These are phyloP conservation scores for Pelargonium australe DNA, from an alignment of 441 rosid species.

Conservation along the genomic window DNA sequence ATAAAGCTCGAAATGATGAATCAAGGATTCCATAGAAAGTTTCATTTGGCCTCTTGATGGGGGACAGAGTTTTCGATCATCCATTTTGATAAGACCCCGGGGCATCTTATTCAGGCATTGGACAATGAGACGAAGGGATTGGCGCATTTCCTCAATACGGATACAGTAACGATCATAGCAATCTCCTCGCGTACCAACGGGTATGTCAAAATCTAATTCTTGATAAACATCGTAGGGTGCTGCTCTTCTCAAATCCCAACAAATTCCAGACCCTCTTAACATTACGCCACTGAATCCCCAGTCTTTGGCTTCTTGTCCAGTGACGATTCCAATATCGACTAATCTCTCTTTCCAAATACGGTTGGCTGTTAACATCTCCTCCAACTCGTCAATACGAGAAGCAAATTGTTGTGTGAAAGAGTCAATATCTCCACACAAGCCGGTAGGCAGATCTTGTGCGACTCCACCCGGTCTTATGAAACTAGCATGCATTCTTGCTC, in stretches of 20 bases:
- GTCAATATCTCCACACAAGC: constrained; percentile 18
- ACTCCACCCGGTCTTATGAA: constrained; percentile 19
- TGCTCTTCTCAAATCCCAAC: constrained; percentile 2
- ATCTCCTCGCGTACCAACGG: not conserved
- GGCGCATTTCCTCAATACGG: not conserved
- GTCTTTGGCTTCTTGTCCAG: not conserved
- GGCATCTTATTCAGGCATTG: not conserved
- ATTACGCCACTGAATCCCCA: not conserved
- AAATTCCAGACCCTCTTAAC: not conserved
- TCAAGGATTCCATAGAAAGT: not conserved
- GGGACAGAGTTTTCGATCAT: not conserved
- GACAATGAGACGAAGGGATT: not conserved
- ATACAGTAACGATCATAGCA: constrained; percentile 5
- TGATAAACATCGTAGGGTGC: not conserved
- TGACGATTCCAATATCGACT: not conserved
- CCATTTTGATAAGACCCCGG: not conserved
- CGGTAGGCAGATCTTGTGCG: constrained; percentile 13
- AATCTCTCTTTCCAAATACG: not conserved
- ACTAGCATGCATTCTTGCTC: constrained; percentile 21
- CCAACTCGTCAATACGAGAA: constrained; percentile 17
- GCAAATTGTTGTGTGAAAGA: constrained; percentile 20
- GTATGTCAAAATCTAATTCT: not conserved
- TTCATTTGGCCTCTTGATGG: not conserved
- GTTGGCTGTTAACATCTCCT: constrained; percentile 14
- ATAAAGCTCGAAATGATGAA: constrained; percentile 16